phyloP scores from a whole-genome alignment of 805 yeast genomes.

The Cyberlindnera saturnus region DNA sequence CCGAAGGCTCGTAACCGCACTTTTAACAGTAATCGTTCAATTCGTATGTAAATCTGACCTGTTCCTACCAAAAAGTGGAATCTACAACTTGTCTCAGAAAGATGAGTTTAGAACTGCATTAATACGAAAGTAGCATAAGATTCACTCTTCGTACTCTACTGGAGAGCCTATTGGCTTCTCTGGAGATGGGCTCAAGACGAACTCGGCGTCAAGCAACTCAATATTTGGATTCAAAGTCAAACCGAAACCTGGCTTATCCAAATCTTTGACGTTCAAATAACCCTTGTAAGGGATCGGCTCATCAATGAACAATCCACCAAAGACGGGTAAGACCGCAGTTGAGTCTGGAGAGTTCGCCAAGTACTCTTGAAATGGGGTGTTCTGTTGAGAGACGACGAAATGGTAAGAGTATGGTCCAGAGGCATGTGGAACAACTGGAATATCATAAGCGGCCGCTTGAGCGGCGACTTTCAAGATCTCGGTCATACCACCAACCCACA shows the following conservation, averaged over 20 bases:
- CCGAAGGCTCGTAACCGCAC: too few relatives aligned
- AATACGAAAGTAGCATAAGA: too few relatives aligned
- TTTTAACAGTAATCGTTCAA: too few relatives aligned
- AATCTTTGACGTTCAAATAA: conserved; percentile 30
- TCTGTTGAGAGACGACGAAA: conserved; percentile 41
- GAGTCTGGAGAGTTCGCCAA: conserved; percentile 46
- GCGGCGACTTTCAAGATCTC: conserved; percentile 40
- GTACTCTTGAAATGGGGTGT: conserved; percentile 49
- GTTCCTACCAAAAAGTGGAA: too few relatives aligned
- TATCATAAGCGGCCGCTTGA: conserved; percentile 47
- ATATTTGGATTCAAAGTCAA: conserved; percentile 39
- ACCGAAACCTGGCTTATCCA: conserved; percentile 47
- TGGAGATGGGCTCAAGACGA: conserved; percentile 34
- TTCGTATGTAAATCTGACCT: too few relatives aligned
- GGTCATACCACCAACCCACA: conserved; percentile 51
- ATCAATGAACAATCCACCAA: conserved; percentile 39
- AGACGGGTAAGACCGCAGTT: conserved; percentile 37
- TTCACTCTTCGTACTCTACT: too few relatives aligned
- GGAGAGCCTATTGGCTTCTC: conserved; percentile 26
- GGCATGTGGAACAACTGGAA: conserved; percentile 49
- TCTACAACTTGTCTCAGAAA: too few relatives aligned
- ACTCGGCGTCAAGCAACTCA: conserved; percentile 34
- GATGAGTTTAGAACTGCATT: too few relatives aligned
- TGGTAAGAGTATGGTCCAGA: conserved; percentile 50
- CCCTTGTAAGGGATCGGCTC: conserved; percentile 44